These are phyloP conservation scores for Rhodofomes roseus DNA, from an alignment of 1,284 basidiomycete species.

Conservation along the genomic window DNA sequence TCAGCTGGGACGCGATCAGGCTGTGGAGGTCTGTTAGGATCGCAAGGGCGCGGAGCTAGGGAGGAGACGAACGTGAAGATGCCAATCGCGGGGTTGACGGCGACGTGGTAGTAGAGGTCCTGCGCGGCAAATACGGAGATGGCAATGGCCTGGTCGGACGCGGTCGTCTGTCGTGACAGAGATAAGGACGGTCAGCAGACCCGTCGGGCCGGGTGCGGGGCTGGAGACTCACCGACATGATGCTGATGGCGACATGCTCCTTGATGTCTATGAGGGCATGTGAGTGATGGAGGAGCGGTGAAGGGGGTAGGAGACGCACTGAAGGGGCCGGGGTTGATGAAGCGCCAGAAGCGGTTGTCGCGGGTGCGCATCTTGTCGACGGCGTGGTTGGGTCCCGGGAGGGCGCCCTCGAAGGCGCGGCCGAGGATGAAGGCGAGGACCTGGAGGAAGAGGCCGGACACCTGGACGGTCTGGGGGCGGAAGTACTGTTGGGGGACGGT, in stretches of 20 bases:
- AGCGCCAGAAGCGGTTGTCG: conserved; percentile 46
- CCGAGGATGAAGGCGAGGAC: conserved; percentile 42
- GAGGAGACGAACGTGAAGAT: background rate
- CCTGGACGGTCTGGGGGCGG: conserved; percentile 52
- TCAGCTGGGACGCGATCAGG: conserved; percentile 24
- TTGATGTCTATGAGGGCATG: conserved; percentile 41
- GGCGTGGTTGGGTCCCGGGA: conserved; percentile 44
- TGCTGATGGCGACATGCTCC: conserved; percentile 60
- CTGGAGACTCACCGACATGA: conserved; percentile 33
- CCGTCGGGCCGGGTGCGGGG: background rate
- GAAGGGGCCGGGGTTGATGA: conserved; percentile 52
- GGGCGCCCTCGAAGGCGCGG: conserved; percentile 38
- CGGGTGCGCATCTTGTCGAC: background rate
- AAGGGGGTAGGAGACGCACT: conserved; percentile 31
- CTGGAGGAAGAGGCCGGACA: conserved; percentile 56
- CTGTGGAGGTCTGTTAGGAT: conserved; percentile 27
- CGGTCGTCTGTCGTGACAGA: no score
- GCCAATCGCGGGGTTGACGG: conserved; percentile 19
- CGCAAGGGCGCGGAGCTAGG: background rate
- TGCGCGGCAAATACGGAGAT: conserved; percentile 26
- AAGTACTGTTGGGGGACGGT: conserved; percentile 17
- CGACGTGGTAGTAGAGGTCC: no score
- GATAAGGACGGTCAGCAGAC: background rate
- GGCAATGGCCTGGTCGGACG: background rate
- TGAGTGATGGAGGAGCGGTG: background rate